phyloP scores from a whole-genome alignment of 2,329 filamentous ascomycete genomes.

The Colletotrichum costaricense region DNA sequence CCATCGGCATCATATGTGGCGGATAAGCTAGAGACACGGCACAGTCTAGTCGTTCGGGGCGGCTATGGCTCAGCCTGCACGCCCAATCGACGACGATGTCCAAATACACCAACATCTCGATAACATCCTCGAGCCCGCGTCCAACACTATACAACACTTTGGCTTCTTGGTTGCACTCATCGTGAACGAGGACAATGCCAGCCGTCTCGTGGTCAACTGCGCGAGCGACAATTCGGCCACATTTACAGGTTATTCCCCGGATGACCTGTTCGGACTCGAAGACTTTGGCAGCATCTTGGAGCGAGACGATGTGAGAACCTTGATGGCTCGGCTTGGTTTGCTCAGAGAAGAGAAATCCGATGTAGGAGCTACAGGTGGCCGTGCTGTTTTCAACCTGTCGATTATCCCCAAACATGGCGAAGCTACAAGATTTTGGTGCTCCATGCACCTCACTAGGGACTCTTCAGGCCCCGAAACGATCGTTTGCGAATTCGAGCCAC shows the following conservation, averaged over 20 bases:
- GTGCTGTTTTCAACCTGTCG: not conserved
- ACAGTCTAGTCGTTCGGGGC: not conserved
- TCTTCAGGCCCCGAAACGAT: not conserved
- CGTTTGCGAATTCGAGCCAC: not conserved
- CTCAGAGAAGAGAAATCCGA: not conserved
- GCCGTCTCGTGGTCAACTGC: not conserved
- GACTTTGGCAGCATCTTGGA: not conserved
- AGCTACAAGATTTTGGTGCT: not conserved
- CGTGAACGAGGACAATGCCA: not conserved
- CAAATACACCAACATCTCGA: not conserved
- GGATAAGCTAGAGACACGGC: not conserved
- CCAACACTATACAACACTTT: not conserved
- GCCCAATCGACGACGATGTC: not conserved
- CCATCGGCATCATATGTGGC: not conserved
- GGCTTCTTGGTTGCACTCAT: not conserved
- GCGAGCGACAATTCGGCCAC: not conserved
- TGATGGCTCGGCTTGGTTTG: not conserved
- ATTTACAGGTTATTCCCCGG: not conserved
- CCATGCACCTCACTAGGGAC: not conserved
- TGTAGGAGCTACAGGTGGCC: too few species aligned
- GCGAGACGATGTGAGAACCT: not conserved
- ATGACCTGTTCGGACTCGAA: not conserved
- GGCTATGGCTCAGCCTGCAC: not conserved
- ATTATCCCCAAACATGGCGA: not conserved
- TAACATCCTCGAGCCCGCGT: not conserved